Evolutionary conservation across 2,329 filamentous ascomycete genomes (phyloP), one percentile per base, ranked within the genome.

Genomic region (Monosporascus ibericus): DNA sequence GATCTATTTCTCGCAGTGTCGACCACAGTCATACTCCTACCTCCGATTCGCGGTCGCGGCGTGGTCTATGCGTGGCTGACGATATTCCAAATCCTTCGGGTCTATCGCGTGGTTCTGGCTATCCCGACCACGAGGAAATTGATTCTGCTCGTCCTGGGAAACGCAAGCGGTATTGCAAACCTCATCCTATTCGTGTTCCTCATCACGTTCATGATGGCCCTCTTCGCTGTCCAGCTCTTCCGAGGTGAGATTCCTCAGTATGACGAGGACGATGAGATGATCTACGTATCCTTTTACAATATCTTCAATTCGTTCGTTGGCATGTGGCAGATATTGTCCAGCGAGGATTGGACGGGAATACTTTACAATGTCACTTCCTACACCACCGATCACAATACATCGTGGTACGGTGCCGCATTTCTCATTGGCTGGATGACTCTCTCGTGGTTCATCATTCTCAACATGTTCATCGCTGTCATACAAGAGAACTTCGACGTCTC

Each of bases 391-490:
- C 82, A 78, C 59, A 78, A 85, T 39, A 95, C 89, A n/a, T 82
- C 88, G 8, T 97, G 94, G 92, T 91, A 97, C 52, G 91, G 89
- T 9, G 91, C 92, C 8, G 79, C 89, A 1, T 96, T 99, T 62
- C 79, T 96, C 60, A 90, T 96, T 57, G 80, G 92, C 60, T 99
- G 94, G 94, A 97, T 96, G 70, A 94, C 96, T 52, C 79, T 99
- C 44, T 81, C 91, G 6, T 96, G 95, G 69, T 92, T 97, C 67
- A 95, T 99, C 72, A 82, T 97, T 56, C 75, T 99, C 74, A 99
- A 97, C 67, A 99, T 99, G 94, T 99, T 99, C 77, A 97, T 99
- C 88, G 94, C 94, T 77, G 94, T 99, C 73, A 99, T 99, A 59
- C 94, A 99, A 70, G 94, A 99, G 67, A 99, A 96, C 65, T 99